Evolutionary conservation across 768 basidiomycete species (phyloP).

Genomic region (Naganishia onofrii): DNA sequence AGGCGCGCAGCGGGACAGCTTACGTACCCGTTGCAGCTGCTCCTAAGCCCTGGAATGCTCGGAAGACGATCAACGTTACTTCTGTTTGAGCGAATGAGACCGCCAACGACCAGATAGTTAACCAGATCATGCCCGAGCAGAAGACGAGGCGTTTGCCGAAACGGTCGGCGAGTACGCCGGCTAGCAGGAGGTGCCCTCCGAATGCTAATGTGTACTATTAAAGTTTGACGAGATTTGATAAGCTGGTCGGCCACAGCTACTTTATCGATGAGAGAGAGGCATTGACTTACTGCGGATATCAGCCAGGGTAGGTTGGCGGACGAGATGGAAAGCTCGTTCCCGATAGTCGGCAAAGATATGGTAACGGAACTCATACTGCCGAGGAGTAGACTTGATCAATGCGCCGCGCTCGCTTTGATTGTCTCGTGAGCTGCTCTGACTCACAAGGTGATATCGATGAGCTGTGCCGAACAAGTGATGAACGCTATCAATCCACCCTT

Average conservation of each 20-base stretch:
- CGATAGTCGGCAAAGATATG: not conserved
- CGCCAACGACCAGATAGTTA: not conserved
- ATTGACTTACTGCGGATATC: not conserved
- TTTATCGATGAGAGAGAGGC: not conserved
- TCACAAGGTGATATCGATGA: conserved; percentile 7
- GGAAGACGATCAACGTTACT: not conserved
- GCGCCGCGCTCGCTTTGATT: not conserved
- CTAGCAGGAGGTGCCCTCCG: not conserved
- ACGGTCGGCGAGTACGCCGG: not conserved
- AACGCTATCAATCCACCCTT: conserved; percentile 7
- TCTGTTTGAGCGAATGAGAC: not conserved
- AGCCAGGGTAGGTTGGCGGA: not conserved
- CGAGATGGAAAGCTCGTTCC: not conserved
- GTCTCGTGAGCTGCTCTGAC: not conserved
- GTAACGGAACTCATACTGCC: conserved; percentile 1
- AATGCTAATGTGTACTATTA: not conserved
- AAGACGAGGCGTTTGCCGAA: not conserved
- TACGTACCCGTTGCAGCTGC: not conserved
- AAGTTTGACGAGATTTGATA: too few species aligned
- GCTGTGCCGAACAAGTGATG: not conserved
- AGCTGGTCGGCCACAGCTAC: too few species aligned
- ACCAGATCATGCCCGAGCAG: not conserved
- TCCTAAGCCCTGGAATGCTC: not conserved
- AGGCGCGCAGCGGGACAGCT: not conserved
- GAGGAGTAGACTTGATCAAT: not conserved